Evolutionary conservation across 192 early-diverging fungal genomes (phyloP).

Genomic region (Funneliformis geosporum): DNA sequence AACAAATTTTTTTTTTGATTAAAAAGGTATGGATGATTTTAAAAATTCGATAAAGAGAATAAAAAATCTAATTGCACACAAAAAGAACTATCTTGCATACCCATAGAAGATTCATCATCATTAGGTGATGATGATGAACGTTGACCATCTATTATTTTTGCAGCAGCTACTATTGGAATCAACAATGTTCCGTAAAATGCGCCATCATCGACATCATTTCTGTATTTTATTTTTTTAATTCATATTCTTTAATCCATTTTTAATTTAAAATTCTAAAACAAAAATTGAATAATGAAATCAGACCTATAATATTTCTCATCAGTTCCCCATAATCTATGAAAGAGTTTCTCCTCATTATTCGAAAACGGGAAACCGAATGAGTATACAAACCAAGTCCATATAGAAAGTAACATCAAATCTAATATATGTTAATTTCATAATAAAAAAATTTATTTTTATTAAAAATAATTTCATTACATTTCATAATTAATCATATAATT

Average conservation of each 20-base stretch:
- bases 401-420: conserved; percentile 30
- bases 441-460: conserved; percentile 3
- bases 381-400: conserved; percentile 29
- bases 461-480: not conserved
- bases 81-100: conserved; percentile 27
- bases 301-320: conserved; percentile 31
- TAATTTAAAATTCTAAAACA: not conserved
- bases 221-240: conserved; percentile 31
- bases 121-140: conserved; percentile 33
- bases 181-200: conserved; percentile 53
- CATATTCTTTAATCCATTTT: not conserved
- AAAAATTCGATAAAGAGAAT: too few species aligned
- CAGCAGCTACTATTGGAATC: conserved; percentile 52
- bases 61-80: not conserved
- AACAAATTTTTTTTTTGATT: not conserved
- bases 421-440: not conserved
- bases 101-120: conserved; percentile 41
- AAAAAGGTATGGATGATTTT: conserved; percentile 1
- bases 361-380: conserved; percentile 22
- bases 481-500: not conserved
- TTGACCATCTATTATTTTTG: conserved; percentile 51
- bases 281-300: not conserved
- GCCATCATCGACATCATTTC: conserved; percentile 59
- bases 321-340: conserved; percentile 33
- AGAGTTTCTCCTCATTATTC: conserved; percentile 4